phyloP scores from a whole-genome alignment of 106 monocot genomes.

The Dendrobium chrysotoxum region DNA sequence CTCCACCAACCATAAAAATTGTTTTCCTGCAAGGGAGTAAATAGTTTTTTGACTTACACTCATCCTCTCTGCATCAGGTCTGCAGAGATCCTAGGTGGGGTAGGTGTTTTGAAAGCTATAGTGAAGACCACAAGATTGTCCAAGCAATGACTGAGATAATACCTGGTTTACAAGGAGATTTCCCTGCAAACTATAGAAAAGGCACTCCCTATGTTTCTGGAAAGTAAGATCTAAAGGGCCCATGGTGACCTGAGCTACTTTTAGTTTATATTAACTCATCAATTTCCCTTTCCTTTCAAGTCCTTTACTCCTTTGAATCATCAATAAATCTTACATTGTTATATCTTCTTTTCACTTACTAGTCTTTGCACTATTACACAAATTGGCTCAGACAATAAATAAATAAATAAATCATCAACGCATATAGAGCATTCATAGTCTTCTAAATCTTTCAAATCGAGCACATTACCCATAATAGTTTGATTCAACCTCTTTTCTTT shows the following conservation, averaged over 20 bases:
- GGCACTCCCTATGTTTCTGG: slow-evolving; percentile 39
- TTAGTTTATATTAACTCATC: background rate
- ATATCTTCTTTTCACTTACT: background rate
- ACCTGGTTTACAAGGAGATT: slow-evolving; percentile 43
- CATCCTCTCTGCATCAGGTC: slow-evolving; percentile 21
- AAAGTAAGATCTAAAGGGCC: slow-evolving; percentile 17
- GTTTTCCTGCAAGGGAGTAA: background rate
- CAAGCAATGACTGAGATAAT: slow-evolving; percentile 48
- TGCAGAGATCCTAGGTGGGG: slow-evolving; percentile 62
- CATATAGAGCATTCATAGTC: background rate
- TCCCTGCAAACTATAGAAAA: slow-evolving; percentile 22
- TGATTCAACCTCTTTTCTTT: too few species aligned
- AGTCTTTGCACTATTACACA: background rate
- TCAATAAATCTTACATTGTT: background rate
- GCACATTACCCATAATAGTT: too few species aligned
- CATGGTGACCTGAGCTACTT: background rate
- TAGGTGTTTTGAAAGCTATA: slow-evolving; percentile 70
- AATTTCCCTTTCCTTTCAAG: background rate
- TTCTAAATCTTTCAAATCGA: background rate
- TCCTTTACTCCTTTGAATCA: background rate
- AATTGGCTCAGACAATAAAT: background rate
- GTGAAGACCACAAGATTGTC: slow-evolving; percentile 39
- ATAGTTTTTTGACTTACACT: background rate
- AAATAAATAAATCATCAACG: background rate
- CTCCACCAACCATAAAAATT: background rate